Percentiles rank a stretch among this genome's conserved stretches.
phyloP scores from a whole-genome alignment of 805 yeast genomes.

The Tetrapisispora namnaoensis region DNA sequence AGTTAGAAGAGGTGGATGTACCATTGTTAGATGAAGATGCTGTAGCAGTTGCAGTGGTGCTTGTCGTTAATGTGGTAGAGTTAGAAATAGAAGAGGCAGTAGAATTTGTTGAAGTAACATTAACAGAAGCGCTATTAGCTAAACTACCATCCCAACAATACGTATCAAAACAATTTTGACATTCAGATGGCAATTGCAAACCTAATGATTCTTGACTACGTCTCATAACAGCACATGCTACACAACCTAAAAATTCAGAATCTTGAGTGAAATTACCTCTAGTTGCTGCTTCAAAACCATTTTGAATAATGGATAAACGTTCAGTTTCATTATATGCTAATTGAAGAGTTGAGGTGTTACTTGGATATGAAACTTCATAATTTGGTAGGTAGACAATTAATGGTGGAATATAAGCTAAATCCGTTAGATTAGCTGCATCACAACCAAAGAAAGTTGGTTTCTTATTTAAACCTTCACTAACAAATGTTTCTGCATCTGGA shows the following conservation, averaged over 20 bases:
- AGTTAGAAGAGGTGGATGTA: slow-evolving; percentile 1
- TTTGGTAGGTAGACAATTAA: slow-evolving; percentile 70
- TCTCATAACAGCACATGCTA: slow-evolving; percentile 75
- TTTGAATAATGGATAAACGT: slow-evolving; percentile 49
- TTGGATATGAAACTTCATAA: slow-evolving; percentile 49
- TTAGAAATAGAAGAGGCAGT: slow-evolving; percentile 5
- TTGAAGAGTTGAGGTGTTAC: slow-evolving; percentile 67
- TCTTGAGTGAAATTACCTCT: slow-evolving; percentile 61
- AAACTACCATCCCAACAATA: slow-evolving; percentile 55
- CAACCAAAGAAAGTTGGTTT: slow-evolving; percentile 82
- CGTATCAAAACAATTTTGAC: slow-evolving; percentile 55
- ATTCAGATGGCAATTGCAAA: slow-evolving; percentile 51
- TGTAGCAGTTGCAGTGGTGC: slow-evolving; percentile 5
- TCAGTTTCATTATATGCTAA: slow-evolving; percentile 52
- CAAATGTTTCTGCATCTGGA: slow-evolving; percentile 57
- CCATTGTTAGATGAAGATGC: background rate
- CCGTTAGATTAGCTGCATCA: slow-evolving; percentile 53
- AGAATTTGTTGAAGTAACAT: slow-evolving; percentile 3
- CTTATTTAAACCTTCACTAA: slow-evolving; percentile 49
- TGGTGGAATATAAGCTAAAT: slow-evolving; percentile 51
- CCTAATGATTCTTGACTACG: slow-evolving; percentile 66
- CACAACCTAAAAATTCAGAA: slow-evolving; percentile 59
- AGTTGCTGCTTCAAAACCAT: slow-evolving; percentile 68
- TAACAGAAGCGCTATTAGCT: background rate
- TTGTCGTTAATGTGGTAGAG: slow-evolving; percentile 2